These are phyloP conservation scores for Neocallimastix lanati DNA, from an alignment of 192 early-diverging fungal species.

Conservation along the genomic window DNA sequence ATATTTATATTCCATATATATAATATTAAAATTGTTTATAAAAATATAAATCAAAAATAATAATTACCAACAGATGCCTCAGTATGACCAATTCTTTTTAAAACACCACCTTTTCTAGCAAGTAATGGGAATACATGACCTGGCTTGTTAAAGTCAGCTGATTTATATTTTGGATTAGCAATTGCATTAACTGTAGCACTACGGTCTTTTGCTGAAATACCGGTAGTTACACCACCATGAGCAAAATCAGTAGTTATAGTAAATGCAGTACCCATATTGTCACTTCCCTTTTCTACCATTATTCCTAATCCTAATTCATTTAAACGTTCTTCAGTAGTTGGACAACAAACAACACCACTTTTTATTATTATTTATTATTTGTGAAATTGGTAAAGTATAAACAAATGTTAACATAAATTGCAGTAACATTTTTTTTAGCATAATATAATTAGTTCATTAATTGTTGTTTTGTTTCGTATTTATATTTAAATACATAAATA, in stretches of 20 bases:
- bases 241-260: conserved; percentile 76
- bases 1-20: no score
- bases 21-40: not conserved
- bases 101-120: conserved; percentile 57
- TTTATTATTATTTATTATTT: not conserved
- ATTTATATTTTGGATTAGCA: conserved; percentile 45
- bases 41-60: not conserved
- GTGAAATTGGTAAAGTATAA: no score
- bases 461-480: no score
- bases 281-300: conserved; percentile 86
- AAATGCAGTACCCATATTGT: conserved; percentile 84
- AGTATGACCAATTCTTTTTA: conserved; percentile 84
- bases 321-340: conserved; percentile 55
- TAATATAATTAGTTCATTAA: no score
- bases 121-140: conserved; percentile 90
- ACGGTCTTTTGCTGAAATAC: conserved; percentile 86
- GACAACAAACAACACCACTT: conserved; percentile 83
- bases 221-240: conserved; percentile 67
- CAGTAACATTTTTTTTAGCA: no score
- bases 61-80: conserved; percentile 57
- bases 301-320: conserved; percentile 73
- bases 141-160: conserved; percentile 60
- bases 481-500: no score
- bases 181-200: conserved; percentile 57
- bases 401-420: no score